These are phyloP conservation scores for Saccharomyces mikatae DNA, from an alignment of 805 yeast species.

Conservation along the genomic window DNA sequence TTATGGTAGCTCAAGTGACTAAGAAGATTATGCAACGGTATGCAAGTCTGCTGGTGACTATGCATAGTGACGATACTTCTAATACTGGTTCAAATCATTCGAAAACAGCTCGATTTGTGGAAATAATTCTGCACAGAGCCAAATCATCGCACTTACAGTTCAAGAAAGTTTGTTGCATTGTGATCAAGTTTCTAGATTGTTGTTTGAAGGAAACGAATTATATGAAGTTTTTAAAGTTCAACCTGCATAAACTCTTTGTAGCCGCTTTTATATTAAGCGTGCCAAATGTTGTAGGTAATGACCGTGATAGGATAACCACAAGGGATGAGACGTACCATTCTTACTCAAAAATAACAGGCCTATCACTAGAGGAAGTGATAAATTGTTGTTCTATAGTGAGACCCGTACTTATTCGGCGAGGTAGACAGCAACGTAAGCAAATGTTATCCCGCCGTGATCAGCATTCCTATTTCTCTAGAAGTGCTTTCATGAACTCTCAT, in stretches of 20 bases:
- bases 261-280: conserved; percentile 18
- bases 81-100: neutral
- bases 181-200: conserved; percentile 17
- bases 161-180: conserved; percentile 20
- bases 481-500: neutral
- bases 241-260: conserved; percentile 16
- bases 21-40: neutral
- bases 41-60: neutral
- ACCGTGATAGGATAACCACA: conserved; percentile 7
- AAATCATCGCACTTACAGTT: conserved; percentile 15
- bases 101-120: conserved; percentile 9
- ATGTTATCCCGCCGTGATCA: neutral
- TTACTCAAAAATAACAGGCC: conserved; percentile 17
- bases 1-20: neutral
- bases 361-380: conserved; percentile 15
- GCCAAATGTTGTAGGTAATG: conserved; percentile 8
- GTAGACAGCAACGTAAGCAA: conserved; percentile 8
- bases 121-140: conserved; percentile 14
- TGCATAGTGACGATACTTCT: neutral
- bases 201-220: conserved; percentile 15
- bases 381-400: conserved; percentile 24
- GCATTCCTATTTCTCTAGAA: neutral
- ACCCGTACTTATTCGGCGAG: conserved; percentile 14
- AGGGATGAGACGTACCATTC: conserved; percentile 12
- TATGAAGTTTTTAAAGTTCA: conserved; percentile 14